Percentiles rank a stretch among this genome's conserved stretches.
Conservation (phyloP, 129 eudicot species). For the Flaveria trinervia region DNA sequence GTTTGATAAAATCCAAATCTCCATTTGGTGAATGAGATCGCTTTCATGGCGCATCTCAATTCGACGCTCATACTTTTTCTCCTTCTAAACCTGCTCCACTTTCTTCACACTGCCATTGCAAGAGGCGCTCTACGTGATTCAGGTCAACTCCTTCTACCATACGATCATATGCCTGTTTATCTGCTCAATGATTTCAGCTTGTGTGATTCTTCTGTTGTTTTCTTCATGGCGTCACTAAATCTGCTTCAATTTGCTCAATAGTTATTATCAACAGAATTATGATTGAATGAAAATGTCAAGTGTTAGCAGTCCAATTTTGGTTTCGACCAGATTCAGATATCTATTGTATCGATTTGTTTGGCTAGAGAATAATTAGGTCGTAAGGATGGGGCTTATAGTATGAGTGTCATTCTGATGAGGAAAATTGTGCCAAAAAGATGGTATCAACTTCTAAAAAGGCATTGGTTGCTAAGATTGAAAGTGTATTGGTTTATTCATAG, state of each 20-base stretch:
- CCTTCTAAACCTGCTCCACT: conserved; percentile 44
- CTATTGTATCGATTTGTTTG: conserved; percentile 1
- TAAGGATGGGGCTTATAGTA: not conserved
- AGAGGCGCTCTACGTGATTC: conserved; percentile 51
- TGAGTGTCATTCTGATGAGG: not conserved
- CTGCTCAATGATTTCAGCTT: not conserved
- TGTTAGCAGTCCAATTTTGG: conserved; percentile 1
- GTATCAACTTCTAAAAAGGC: not conserved
- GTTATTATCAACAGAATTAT: not conserved
- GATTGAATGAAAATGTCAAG: not conserved
- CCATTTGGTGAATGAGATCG: conserved; percentile 21
- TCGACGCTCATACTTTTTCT: conserved; percentile 45
- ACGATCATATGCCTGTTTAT: conserved; percentile 16
- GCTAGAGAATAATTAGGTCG: conserved; percentile 3
- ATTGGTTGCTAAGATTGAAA: not conserved
- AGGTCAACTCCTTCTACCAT: conserved; percentile 40
- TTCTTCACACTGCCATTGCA: conserved; percentile 45
- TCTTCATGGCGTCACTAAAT: not conserved
- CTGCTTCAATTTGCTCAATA: not conserved
- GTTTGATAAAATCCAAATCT: conserved; percentile 24
- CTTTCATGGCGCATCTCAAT: conserved; percentile 29
- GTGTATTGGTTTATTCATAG: conserved; percentile 10
- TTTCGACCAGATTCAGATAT: not conserved
- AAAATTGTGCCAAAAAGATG: not conserved
- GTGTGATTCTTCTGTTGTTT: conserved; percentile 1